Conservation (phyloP, 2,329 filamentous ascomycete genomes). For the Aspergillus niger region DNA sequence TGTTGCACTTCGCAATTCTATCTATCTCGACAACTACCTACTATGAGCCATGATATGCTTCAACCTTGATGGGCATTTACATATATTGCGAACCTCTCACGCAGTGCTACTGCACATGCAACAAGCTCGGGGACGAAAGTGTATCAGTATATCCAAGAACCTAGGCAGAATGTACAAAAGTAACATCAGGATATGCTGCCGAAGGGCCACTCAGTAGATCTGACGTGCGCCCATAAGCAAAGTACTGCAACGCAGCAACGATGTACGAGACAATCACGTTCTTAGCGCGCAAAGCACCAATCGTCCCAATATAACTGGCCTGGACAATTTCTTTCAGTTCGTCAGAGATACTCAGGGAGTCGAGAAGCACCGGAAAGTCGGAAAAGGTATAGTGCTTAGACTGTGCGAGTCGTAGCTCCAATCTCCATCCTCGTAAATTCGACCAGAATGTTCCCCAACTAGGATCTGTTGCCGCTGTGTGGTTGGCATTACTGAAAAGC, state of each 20-base stretch:
- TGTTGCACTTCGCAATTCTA: no score
- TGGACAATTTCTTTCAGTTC: neutral
- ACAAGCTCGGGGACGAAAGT: no score
- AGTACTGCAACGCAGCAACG: neutral
- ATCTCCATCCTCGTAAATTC: conserved; percentile 17
- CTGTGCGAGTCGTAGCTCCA: conserved; percentile 19
- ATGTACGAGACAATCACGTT: neutral
- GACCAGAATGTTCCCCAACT: conserved; percentile 18
- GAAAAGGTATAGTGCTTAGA: conserved; percentile 22
- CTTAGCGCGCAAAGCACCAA: neutral
- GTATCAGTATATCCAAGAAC: accelerated
- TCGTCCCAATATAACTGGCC: neutral
- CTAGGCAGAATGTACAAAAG: neutral
- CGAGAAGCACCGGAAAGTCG: conserved; percentile 9
- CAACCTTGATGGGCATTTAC: no score
- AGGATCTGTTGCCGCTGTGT: conserved; percentile 20
- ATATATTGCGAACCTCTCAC: no score
- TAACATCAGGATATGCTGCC: neutral
- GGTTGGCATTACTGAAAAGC: conserved; percentile 17
- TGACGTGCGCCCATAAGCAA: neutral
- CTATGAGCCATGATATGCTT: no score
- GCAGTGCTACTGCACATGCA: no score
- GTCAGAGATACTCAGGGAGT: neutral
- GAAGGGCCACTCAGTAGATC: neutral
- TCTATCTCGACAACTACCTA: no score